Evolutionary conservation across 805 yeast genomes (phyloP).

Genomic region (Candida michaelii): DNA sequence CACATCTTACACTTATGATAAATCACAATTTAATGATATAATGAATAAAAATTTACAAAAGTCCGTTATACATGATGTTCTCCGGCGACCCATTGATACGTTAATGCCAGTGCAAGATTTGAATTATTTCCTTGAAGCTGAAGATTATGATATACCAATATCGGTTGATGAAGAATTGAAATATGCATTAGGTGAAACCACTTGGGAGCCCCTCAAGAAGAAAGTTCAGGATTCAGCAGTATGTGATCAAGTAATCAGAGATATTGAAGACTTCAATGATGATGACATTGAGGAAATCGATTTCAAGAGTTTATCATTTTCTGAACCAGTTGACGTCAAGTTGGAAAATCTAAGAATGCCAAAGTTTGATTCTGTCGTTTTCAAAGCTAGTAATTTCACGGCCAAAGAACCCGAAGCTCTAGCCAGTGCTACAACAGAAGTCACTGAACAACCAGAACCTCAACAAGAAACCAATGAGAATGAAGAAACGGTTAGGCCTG

Average conservation of each 20-base stretch:
- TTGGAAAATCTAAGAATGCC: background rate
- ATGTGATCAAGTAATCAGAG: background rate
- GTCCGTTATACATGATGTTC: constrained; percentile 4
- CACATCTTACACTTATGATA: too few species aligned
- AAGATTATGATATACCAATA: background rate
- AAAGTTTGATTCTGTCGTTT: constrained; percentile 1
- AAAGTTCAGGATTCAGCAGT: background rate
- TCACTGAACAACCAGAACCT: too few species aligned
- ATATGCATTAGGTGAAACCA: background rate
- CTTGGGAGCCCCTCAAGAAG: background rate
- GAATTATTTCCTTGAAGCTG: constrained; percentile 3
- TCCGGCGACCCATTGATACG: constrained; percentile 10
- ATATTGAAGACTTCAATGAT: background rate
- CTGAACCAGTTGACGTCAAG: background rate
- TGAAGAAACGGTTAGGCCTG: background rate
- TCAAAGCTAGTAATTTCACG: background rate
- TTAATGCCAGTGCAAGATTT: constrained; percentile 12
- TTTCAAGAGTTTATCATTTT: background rate
- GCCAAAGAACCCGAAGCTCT: background rate
- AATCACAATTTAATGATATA: too few species aligned
- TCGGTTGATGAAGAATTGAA: constrained; percentile 4
- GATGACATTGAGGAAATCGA: background rate
- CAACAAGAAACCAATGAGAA: too few species aligned
- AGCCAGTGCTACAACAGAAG: background rate
- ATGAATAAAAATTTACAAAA: constrained; percentile 4